Evolutionary conservation across 495 filamentous ascomycete genomes (phyloP), one percentile per base, ranked within the genome.

Genomic region (Aspergillus egyptiacus): DNA sequence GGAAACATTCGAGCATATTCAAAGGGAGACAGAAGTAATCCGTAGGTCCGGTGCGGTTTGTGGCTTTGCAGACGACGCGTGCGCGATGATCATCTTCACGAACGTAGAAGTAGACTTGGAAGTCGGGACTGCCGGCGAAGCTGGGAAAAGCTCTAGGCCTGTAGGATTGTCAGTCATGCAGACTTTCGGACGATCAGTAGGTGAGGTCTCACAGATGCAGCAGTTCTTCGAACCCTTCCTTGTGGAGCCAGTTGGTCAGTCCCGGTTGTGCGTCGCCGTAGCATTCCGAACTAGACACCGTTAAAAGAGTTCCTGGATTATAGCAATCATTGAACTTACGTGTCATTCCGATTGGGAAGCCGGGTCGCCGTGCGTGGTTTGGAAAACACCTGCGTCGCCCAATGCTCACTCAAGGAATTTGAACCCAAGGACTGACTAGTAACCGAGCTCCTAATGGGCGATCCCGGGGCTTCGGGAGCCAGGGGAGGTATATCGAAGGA

Each of bases 41-140:
- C 48, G 65, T 61, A 19, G 57, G 42, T 35, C 65, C 54, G n/a
- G 43, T 50, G 14, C 61, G 51, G 18, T 69, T 71, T 15, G 68
- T 63, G 2, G 68, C 60, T 27, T 74, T 74, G 61, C 77, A 77
- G 10, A 84, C 64, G 17, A 87, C 81, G 33, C 82, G 73, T 11
- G 75, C 72, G 23, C 80, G 74, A 44, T 75, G 54, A 44, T 82
- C 82, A 2, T 54, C 48, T 15, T 74, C 64, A 20, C 80, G 69
- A 32, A 77, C 62, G 52, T 79, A 85, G 24, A 85, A 71, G 24
- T 68, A 69, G 32, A 84, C 72, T 10, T 61, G 70, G 30, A 85
- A 62, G 23, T 78, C 66, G 13, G 72, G 71, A 17, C 68, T 56
- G 30, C 61, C 61, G 13, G 60, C 54, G 41, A 72, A 65, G 27